These are phyloP conservation scores for Wallemia mellicola DNA, from an alignment of 1,284 basidiomycete genomes.

Conservation along the genomic window DNA sequence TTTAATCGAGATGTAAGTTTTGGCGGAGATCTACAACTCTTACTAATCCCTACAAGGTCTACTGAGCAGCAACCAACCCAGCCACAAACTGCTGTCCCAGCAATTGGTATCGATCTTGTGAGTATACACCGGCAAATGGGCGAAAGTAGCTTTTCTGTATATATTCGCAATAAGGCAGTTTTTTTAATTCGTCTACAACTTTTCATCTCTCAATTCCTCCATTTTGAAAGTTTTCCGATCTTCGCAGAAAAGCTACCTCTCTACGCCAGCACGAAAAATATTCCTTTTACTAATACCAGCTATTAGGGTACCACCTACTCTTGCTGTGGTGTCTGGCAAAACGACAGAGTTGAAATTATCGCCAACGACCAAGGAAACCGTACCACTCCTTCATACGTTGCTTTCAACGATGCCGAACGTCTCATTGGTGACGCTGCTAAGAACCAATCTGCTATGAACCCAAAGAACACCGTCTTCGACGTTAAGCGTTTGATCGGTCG, in stretches of 20 bases:
- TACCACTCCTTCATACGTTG: conserved; percentile 95
- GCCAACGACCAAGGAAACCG: conserved; percentile 92
- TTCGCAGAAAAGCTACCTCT: neutral
- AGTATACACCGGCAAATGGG: no score
- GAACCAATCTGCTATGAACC: conserved; percentile 92
- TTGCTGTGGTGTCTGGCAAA: conserved; percentile 59
- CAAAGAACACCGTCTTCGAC: conserved; percentile 81
- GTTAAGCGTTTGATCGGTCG: conserved; percentile 93
- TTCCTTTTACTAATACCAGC: neutral
- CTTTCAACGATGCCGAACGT: conserved; percentile 90
- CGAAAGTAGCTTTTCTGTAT: no score
- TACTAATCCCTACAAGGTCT: neutral
- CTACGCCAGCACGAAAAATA: neutral
- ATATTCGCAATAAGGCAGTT: no score
- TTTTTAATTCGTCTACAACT: no score
- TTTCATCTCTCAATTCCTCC: neutral
- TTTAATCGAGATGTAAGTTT: neutral
- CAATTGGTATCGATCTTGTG: neutral
- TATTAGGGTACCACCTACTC: conserved; percentile 1
- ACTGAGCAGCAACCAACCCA: neutral
- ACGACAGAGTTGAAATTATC: conserved; percentile 95
- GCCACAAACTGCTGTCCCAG: neutral
- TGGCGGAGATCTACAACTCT: neutral
- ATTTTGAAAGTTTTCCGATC: neutral
- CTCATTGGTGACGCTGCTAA: conserved; percentile 97